phyloP scores from a whole-genome alignment of 2,329 filamentous ascomycete genomes.

The Aspergillus jensenii region DNA sequence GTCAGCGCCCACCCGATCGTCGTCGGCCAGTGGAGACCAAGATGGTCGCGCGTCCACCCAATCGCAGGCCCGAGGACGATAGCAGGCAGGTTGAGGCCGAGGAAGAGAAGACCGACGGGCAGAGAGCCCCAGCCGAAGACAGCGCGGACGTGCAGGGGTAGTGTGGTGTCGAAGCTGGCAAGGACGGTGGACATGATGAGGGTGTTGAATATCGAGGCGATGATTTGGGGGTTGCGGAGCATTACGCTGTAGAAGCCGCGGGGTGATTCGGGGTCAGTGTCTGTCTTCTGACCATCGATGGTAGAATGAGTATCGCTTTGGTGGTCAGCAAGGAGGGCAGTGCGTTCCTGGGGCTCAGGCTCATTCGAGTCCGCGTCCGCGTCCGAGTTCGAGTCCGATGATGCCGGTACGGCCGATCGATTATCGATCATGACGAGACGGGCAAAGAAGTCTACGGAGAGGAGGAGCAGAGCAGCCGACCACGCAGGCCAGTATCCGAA shows the following conservation, averaged over 20 bases:
- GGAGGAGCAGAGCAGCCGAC: conserved; percentile 26
- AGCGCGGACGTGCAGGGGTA: conserved; percentile 55
- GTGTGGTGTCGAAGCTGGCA: conserved; percentile 55
- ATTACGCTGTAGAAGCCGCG: conserved; percentile 37
- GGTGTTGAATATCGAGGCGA: conserved; percentile 42
- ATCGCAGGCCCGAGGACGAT: conserved; percentile 60
- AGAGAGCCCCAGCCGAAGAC: conserved; percentile 57
- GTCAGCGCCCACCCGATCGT: conserved; percentile 21
- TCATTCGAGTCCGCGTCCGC: not conserved
- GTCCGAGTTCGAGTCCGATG: no score
- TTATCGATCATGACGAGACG: conserved; percentile 32
- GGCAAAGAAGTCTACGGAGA: conserved; percentile 29
- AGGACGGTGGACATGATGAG: conserved; percentile 51
- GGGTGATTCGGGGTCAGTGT: not conserved
- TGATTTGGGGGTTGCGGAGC: conserved; percentile 42
- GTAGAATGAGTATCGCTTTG: not conserved
- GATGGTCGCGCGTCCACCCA: conserved; percentile 44
- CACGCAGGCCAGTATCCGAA: conserved; percentile 34
- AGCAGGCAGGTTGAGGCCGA: conserved; percentile 57
- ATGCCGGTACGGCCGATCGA: not conserved
- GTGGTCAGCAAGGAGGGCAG: not conserved
- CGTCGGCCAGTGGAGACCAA: conserved; percentile 21
- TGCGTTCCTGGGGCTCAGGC: not conserved
- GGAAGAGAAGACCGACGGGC: conserved; percentile 57
- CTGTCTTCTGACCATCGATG: no score